phyloP scores from a whole-genome alignment of 75 land plant species.

The Picea glauca region DNA sequence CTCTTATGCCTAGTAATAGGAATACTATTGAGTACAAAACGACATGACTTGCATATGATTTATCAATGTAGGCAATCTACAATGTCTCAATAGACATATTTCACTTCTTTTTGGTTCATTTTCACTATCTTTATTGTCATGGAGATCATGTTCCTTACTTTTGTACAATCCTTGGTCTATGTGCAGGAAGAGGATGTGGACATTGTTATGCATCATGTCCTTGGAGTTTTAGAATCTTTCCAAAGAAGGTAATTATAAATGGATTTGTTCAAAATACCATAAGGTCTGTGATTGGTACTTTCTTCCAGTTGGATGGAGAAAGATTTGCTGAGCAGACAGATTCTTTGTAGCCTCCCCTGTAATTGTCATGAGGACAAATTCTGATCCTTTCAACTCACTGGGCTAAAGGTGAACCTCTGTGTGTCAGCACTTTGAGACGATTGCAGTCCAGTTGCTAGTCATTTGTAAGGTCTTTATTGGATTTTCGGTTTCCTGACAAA shows the following conservation, averaged over 20 bases:
- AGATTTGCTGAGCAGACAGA: too few species aligned
- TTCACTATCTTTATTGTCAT: not conserved
- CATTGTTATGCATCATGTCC: constrained; percentile 59
- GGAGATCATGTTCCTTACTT: not conserved
- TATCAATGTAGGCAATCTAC: not conserved
- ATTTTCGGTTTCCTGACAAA: too few species aligned
- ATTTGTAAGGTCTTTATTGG: too few species aligned
- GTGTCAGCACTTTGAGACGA: too few species aligned
- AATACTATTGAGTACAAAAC: not conserved
- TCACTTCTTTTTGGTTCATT: not conserved
- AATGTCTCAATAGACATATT: not conserved
- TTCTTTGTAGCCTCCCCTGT: too few species aligned
- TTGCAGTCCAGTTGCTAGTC: too few species aligned
- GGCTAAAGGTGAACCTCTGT: too few species aligned
- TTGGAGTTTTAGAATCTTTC: constrained; percentile 60
- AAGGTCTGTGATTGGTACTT: too few species aligned
- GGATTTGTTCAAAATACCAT: not conserved
- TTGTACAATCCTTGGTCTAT: not conserved
- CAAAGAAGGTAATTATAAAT: constrained; percentile 13
- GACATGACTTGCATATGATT: not conserved
- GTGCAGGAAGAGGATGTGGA: constrained; percentile 75
- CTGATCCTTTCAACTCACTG: too few species aligned
- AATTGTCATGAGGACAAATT: too few species aligned
- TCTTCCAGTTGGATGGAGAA: too few species aligned
- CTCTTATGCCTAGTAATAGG: not conserved